Conservation (phyloP, 768 basidiomycete species). For the Suillus cothurnatus region DNA sequence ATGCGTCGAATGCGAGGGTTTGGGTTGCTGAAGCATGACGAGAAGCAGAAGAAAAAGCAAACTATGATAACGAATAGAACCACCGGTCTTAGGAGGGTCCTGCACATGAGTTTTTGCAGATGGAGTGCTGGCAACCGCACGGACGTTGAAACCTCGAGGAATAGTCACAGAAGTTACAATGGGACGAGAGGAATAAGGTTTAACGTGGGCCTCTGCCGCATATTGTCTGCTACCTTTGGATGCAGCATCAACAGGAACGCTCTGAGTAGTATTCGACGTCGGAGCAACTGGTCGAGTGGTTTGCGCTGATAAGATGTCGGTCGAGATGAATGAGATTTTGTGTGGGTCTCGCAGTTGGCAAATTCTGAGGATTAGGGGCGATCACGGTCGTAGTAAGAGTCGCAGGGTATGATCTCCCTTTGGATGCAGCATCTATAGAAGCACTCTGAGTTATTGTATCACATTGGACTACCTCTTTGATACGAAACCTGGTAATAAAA, state of each 20-base stretch:
- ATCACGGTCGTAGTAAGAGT: neutral
- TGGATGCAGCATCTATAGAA: neutral
- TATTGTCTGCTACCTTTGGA: neutral
- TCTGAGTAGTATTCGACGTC: neutral
- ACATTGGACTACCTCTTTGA: too few species aligned
- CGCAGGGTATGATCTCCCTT: neutral
- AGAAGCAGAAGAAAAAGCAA: slow-evolving; percentile 12
- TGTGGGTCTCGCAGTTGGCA: slow-evolving; percentile 16
- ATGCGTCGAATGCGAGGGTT: slow-evolving; percentile 25
- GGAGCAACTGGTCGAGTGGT: neutral
- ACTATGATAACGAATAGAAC: slow-evolving; percentile 28
- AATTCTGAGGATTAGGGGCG: neutral
- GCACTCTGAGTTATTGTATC: slow-evolving; percentile 1
- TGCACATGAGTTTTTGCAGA: slow-evolving; percentile 21
- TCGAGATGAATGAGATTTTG: slow-evolving; percentile 23
- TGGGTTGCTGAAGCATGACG: slow-evolving; percentile 24
- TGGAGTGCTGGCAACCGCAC: slow-evolving; percentile 14
- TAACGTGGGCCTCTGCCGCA: slow-evolving; percentile 18
- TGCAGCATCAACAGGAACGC: neutral
- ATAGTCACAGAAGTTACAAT: slow-evolving; percentile 16
- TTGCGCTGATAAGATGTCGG: slow-evolving; percentile 11
- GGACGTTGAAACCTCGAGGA: slow-evolving; percentile 16
- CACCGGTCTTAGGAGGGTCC: slow-evolving; percentile 22
- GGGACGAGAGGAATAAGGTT: slow-evolving; percentile 23
- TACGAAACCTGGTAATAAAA: too few species aligned